Evolutionary conservation across 257 asterid species (phyloP).

Genomic region (Solanum ahanhuiri): DNA sequence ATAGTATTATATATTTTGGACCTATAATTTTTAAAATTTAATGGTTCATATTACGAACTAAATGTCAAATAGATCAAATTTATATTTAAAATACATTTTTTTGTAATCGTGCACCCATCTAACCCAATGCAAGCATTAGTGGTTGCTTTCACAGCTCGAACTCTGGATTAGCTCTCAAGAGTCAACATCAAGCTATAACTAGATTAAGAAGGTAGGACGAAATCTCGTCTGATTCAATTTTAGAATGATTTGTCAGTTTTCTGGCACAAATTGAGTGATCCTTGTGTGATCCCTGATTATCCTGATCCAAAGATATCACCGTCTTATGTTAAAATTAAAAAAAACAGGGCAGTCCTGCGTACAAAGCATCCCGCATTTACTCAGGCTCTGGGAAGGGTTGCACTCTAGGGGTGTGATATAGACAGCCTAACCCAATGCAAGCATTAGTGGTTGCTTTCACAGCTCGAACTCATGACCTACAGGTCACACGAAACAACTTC

Average conservation of each 20-base stretch:
- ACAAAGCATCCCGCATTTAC: neutral
- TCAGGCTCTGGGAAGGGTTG: neutral
- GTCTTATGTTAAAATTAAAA: neutral
- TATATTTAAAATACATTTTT: no score
- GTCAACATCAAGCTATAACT: neutral
- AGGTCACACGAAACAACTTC: neutral
- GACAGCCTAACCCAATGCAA: no score
- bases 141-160: no score
- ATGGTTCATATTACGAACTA: no score
- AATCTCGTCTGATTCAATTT: no score
- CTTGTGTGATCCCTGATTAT: neutral
- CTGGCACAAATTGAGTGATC: neutral
- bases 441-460: neutral
- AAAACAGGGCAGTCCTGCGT: accelerated
- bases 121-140: no score
- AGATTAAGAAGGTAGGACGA: neutral
- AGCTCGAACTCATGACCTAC: neutral
- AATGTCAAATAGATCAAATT: no score
- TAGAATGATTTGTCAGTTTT: no score
- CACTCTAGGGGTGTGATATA: no score
- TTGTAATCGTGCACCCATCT: no score
- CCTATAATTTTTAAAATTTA: no score
- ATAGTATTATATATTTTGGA: no score
- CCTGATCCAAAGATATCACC: neutral
- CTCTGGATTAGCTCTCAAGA: neutral